A percentile compares a stretch with the other conserved stretches of the same genome.
Conservation (phyloP, 208 protist genomes). For the Crithidia fasciculata region DNA sequence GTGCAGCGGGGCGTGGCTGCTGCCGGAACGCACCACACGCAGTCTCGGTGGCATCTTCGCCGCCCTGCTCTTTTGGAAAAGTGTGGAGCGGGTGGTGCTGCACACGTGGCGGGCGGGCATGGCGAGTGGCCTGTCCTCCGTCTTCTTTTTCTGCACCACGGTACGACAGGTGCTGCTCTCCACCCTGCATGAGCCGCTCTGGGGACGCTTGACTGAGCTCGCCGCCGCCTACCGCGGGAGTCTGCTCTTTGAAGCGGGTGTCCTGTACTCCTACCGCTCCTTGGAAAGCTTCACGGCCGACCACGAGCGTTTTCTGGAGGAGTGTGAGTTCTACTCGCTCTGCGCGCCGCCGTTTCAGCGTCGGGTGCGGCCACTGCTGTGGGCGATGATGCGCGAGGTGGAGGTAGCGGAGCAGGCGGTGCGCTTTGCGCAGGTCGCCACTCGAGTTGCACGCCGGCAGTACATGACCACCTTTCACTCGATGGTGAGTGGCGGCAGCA, state of each 20-base stretch:
- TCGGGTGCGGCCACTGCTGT: slow-evolving; percentile 46
- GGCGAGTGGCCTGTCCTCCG: slow-evolving; percentile 52
- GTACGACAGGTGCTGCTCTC: slow-evolving; percentile 53
- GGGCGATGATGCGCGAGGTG: slow-evolving; percentile 58
- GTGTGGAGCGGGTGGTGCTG: slow-evolving; percentile 58
- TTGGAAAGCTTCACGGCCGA: slow-evolving; percentile 66
- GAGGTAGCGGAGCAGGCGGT: slow-evolving; percentile 63
- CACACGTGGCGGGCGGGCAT: slow-evolving; percentile 64
- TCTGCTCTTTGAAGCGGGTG: slow-evolving; percentile 54
- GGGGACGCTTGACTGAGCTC: slow-evolving; percentile 52
- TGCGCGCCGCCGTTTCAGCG: slow-evolving; percentile 46
- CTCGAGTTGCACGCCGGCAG: slow-evolving; percentile 29
- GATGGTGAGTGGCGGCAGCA: slow-evolving; percentile 27
- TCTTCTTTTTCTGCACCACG: slow-evolving; percentile 78
- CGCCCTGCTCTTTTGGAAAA: slow-evolving; percentile 78
- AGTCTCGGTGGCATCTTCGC: slow-evolving; percentile 48
- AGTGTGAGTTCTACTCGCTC: slow-evolving; percentile 73
- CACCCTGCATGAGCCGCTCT: slow-evolving; percentile 64
- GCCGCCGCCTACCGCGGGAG: slow-evolving; percentile 42
- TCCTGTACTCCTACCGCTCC: slow-evolving; percentile 54
- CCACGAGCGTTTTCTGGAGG: slow-evolving; percentile 63
- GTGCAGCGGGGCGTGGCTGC: slow-evolving; percentile 40
- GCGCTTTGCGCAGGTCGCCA: slow-evolving; percentile 25
- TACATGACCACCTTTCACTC: slow-evolving; percentile 36
- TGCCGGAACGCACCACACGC: slow-evolving; percentile 28